These are phyloP conservation scores for Clavispora asparagi DNA, from an alignment of 805 yeast species.

Conservation along the genomic window DNA sequence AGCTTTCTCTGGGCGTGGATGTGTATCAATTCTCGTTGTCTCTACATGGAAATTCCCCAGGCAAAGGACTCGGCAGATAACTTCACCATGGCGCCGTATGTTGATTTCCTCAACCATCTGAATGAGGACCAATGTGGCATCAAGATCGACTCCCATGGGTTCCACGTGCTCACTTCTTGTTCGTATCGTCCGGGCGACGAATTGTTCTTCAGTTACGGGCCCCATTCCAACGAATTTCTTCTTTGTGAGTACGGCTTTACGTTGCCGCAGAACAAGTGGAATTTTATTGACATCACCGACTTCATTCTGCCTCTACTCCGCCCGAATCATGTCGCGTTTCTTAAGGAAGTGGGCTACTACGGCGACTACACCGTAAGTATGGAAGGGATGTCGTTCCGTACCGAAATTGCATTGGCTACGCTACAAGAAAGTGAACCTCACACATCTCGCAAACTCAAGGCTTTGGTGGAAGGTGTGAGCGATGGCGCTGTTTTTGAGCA, in stretches of 20 bases:
- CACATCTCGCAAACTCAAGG: conserved; percentile 28
- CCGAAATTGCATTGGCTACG: conserved; percentile 69
- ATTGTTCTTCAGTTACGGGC: conserved; percentile 73
- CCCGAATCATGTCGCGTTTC: conserved; percentile 36
- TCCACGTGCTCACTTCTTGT: conserved; percentile 40
- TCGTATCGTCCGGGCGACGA: conserved; percentile 44
- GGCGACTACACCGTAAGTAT: conserved; percentile 67
- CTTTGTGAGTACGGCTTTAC: conserved; percentile 85
- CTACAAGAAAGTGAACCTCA: conserved; percentile 33
- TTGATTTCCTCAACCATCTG: conserved; percentile 82
- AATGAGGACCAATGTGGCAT: conserved; percentile 50
- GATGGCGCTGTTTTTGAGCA: conserved; percentile 40
- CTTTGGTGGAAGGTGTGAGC: conserved; percentile 41
- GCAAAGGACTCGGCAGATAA: conserved; percentile 51
- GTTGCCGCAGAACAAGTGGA: conserved; percentile 56
- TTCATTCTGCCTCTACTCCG: conserved; percentile 33
- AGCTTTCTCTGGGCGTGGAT: conserved; percentile 70
- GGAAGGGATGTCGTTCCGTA: conserved; percentile 59
- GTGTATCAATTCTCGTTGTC: conserved; percentile 86
- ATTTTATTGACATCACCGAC: conserved; percentile 58
- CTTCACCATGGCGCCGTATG: conserved; percentile 87
- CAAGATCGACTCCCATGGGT: conserved; percentile 42
- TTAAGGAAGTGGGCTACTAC: conserved; percentile 51
- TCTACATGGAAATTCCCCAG: conserved; percentile 66
- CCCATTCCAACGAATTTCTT: conserved; percentile 80